phyloP scores from a whole-genome alignment of 176 grass and related monocot species.

The Hsuehochloa calcarea region DNA sequence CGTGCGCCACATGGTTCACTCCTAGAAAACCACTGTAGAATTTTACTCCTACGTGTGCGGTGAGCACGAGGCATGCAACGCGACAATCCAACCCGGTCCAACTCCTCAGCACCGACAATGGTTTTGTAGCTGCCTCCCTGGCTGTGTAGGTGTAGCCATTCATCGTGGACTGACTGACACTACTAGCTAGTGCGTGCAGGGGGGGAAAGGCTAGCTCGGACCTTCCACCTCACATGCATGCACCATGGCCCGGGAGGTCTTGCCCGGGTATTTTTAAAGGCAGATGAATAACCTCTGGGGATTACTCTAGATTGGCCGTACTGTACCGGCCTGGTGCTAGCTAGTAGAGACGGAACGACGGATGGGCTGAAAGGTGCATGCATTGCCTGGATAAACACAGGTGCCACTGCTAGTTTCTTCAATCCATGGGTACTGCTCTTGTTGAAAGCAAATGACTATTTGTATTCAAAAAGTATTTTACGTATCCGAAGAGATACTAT shows the following conservation, averaged over 20 bases:
- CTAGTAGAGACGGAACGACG: not conserved
- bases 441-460: too few species aligned
- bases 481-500: too few species aligned
- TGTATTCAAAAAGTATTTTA: too few species aligned
- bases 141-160: not conserved
- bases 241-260: not conserved
- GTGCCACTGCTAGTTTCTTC: not conserved
- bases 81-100: not conserved
- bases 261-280: not conserved
- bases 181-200: not conserved
- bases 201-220: not conserved
- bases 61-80: not conserved
- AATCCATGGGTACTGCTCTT: not conserved
- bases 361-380: not conserved
- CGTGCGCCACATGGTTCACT: too few species aligned
- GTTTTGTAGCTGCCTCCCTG: not conserved
- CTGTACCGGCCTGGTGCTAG: not conserved
- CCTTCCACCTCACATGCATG: constrained; percentile 7
- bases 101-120: not conserved
- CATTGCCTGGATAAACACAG: not conserved
- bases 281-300: constrained; percentile 19
- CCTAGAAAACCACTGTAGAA: too few species aligned
- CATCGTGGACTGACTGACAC: not conserved
- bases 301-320: not conserved
- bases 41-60: too few species aligned